Conservation (phyloP, 2,329 filamentous ascomycete species). For the Fusarium heterosporum region DNA sequence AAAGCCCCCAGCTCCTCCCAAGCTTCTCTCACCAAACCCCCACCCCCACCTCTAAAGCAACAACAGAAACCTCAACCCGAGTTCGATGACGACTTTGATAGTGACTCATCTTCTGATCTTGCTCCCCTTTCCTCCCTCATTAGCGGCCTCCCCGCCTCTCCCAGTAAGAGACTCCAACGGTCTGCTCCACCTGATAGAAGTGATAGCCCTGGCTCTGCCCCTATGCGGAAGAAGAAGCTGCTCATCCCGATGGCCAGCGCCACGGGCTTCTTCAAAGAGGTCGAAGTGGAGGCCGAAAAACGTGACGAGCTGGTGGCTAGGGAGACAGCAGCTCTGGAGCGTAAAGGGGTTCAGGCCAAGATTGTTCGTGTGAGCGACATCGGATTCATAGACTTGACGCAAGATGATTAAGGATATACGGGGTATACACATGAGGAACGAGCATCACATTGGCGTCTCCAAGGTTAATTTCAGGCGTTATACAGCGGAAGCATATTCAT, state of each 20-base stretch:
- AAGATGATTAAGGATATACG: conserved; percentile 39
- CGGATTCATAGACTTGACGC: conserved; percentile 51
- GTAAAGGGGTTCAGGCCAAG: conserved; percentile 25
- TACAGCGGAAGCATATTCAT: conserved; percentile 13
- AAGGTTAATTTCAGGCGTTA: conserved; percentile 26
- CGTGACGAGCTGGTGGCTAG: conserved; percentile 41
- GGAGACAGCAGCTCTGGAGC: conserved; percentile 34
- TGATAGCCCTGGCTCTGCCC: conserved; percentile 32
- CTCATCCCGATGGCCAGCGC: conserved; percentile 53
- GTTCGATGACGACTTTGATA: conserved; percentile 18
- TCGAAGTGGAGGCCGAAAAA: conserved; percentile 46
- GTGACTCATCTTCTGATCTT: conserved; percentile 37
- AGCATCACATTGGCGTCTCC: conserved; percentile 17
- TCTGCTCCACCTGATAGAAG: not conserved
- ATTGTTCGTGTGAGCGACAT: conserved; percentile 50
- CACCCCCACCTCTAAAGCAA: not conserved
- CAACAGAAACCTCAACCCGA: not conserved
- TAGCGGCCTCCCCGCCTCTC: conserved; percentile 15
- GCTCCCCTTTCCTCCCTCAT: conserved; percentile 31
- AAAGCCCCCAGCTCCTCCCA: conserved; percentile 19
- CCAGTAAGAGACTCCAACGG: conserved; percentile 20
- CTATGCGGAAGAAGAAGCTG: conserved; percentile 53
- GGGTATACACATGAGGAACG: not conserved
- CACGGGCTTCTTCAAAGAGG: conserved; percentile 55
- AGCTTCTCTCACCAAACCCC: conserved; percentile 1